Evolutionary conservation across 768 basidiomycete species (phyloP).

Genomic region (Tulasnella sp.): DNA sequence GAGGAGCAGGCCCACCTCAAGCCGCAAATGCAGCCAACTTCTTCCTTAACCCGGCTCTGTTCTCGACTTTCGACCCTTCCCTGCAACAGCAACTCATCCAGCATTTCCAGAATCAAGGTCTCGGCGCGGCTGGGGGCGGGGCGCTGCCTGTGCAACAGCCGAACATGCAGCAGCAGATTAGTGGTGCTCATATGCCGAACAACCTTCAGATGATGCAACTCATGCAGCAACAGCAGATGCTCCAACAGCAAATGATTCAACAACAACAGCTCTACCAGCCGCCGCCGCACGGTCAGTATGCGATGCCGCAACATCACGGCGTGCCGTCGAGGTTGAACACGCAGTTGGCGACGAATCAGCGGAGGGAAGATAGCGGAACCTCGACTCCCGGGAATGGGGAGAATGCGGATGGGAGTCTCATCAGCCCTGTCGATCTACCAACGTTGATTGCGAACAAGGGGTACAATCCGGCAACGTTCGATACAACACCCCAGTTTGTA

Average conservation of each 20-base stretch:
- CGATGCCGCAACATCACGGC: conserved; percentile 10
- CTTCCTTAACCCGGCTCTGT: conserved; percentile 9
- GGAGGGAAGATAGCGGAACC: neutral
- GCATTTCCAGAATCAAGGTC: conserved; percentile 5
- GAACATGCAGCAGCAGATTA: neutral
- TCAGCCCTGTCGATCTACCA: conserved; percentile 72
- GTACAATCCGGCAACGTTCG: conserved; percentile 81
- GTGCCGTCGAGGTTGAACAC: conserved; percentile 13
- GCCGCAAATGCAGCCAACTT: neutral
- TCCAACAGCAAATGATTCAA: conserved; percentile 14
- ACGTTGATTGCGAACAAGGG: conserved; percentile 78
- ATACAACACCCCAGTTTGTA: conserved; percentile 67
- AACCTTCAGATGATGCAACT: conserved; percentile 8
- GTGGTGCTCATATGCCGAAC: neutral
- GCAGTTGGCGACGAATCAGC: neutral
- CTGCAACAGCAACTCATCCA: conserved; percentile 14
- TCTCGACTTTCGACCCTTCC: conserved; percentile 6
- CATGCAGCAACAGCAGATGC: conserved; percentile 21
- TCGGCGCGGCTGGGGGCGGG: neutral
- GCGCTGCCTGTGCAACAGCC: neutral
- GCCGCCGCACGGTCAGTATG: conserved; percentile 18
- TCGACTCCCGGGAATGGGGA: neutral
- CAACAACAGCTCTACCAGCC: conserved; percentile 13
- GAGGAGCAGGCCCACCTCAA: no score
- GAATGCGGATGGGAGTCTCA: conserved; percentile 29